Conservation (phyloP, 2,329 filamentous ascomycete genomes). For the Xylariales sp. region DNA sequence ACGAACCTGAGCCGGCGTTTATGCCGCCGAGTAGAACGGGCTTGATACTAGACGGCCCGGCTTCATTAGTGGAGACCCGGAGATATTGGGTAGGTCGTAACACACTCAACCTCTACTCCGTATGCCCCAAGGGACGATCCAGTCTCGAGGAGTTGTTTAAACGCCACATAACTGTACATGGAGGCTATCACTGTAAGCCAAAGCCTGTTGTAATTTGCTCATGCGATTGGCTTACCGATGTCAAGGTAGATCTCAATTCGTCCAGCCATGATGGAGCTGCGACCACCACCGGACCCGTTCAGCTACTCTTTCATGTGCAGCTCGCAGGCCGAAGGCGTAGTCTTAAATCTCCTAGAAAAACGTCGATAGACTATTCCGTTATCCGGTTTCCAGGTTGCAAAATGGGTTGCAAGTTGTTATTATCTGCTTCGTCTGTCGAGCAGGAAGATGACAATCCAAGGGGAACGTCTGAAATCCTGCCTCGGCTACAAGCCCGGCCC, state of each 20-base stretch:
- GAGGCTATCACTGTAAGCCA: conserved; percentile 65
- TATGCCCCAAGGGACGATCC: conserved; percentile 49
- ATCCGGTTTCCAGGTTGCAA: too few relatives aligned
- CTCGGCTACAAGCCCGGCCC: conserved; percentile 6
- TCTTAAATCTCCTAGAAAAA: too few relatives aligned
- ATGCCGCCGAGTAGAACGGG: conserved; percentile 69
- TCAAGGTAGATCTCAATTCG: conserved; percentile 65
- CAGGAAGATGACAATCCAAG: too few relatives aligned
- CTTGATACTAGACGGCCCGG: conserved; percentile 47
- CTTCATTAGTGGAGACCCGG: not conserved
- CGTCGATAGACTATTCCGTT: too few relatives aligned
- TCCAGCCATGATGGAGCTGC: conserved; percentile 45
- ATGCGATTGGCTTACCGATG: conserved; percentile 58
- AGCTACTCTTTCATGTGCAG: not conserved
- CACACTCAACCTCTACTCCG: conserved; percentile 62
- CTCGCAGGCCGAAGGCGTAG: too few relatives aligned
- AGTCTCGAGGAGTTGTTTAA: conserved; percentile 55
- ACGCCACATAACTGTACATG: conserved; percentile 51
- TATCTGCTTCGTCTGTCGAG: too few relatives aligned
- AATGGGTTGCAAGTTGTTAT: too few relatives aligned
- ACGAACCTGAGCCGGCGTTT: conserved; percentile 52
- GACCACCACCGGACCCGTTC: not conserved
- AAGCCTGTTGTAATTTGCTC: too few relatives aligned
- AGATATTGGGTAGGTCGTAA: not conserved
- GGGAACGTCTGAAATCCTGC: not conserved